These are phyloP conservation scores for Asterophora lycoperdoides DNA, from an alignment of 768 basidiomycete genomes.

Conservation along the genomic window DNA sequence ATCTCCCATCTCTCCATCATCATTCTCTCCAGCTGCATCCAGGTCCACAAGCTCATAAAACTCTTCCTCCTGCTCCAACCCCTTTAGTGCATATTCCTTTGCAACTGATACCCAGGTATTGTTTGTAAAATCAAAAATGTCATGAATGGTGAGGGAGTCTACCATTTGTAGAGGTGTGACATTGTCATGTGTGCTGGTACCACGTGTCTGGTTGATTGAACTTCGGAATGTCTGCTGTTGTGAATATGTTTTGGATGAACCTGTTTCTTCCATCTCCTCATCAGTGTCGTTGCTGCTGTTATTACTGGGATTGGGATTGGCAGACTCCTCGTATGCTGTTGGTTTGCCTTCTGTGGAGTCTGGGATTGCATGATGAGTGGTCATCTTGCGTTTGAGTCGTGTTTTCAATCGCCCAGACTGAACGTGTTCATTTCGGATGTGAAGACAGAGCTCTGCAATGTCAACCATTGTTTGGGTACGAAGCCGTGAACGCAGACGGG, in stretches of 20 bases:
- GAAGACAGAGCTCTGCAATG: conserved; percentile 26
- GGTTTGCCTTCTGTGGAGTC: background rate
- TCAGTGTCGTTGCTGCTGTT: no score
- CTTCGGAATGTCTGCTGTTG: no score
- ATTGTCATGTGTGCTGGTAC: no score
- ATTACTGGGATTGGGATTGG: background rate
- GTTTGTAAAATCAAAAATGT: conserved; percentile 10
- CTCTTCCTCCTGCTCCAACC: conserved; percentile 20
- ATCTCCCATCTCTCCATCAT: background rate
- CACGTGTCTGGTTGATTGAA: no score
- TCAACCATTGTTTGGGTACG: conserved; percentile 14
- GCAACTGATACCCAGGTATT: background rate
- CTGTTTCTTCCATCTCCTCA: no score
- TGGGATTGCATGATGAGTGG: background rate
- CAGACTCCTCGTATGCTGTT: background rate
- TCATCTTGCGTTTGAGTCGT: conserved; percentile 1
- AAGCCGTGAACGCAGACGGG: conserved; percentile 12
- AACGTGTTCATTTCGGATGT: conserved; percentile 23
- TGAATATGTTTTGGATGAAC: no score
- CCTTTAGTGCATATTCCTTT: conserved; percentile 1
- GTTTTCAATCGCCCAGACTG: background rate
- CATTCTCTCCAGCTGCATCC: conserved; percentile 1
- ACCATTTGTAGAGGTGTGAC: background rate
- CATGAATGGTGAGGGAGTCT: conserved; percentile 8
- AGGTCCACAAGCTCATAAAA: conserved; percentile 12